phyloP scores from a whole-genome alignment of 2,329 filamentous ascomycete genomes.

The Cytospora schulzeri region DNA sequence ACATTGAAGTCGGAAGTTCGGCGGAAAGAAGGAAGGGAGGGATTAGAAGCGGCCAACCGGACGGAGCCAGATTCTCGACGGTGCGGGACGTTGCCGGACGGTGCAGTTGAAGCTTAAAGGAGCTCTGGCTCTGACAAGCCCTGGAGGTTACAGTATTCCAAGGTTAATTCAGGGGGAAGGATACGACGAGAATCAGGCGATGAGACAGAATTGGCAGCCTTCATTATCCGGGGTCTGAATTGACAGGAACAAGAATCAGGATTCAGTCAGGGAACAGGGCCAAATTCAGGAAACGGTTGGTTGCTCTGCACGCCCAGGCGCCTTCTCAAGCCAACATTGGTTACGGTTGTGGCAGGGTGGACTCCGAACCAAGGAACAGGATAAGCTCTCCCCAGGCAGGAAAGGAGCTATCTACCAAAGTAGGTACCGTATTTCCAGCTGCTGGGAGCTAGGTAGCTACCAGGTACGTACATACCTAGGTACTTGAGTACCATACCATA shows the following conservation, averaged over 20 bases:
- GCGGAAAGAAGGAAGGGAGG: conserved; percentile 2
- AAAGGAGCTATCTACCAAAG: neutral
- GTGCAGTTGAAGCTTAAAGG: conserved; percentile 2
- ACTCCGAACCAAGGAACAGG: too few relatives aligned
- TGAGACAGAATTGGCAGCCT: conserved; percentile 2
- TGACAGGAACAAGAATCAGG: neutral
- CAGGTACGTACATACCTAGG: too few relatives aligned
- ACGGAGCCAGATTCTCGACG: conserved; percentile 25
- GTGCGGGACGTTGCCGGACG: conserved; percentile 12
- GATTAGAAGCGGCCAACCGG: conserved; percentile 14
- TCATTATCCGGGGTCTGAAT: conserved; percentile 4
- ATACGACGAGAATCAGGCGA: neutral
- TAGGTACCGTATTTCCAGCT: too few relatives aligned
- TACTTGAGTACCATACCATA: too few relatives aligned
- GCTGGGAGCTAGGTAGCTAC: too few relatives aligned
- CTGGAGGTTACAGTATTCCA: neutral
- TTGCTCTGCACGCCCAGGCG: neutral
- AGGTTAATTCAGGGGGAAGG: too few relatives aligned
- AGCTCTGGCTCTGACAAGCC: neutral
- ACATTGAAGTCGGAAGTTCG: conserved; percentile 9
- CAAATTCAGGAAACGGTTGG: conserved; percentile 4
- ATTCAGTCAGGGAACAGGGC: conserved; percentile 6
- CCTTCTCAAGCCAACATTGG: neutral
- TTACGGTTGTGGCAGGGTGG: too few relatives aligned
- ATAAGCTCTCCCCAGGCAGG: neutral